Percentiles rank a stretch among this genome's conserved stretches.
Conservation (phyloP, 805 yeast genomes). For the Starmerella apicola region DNA sequence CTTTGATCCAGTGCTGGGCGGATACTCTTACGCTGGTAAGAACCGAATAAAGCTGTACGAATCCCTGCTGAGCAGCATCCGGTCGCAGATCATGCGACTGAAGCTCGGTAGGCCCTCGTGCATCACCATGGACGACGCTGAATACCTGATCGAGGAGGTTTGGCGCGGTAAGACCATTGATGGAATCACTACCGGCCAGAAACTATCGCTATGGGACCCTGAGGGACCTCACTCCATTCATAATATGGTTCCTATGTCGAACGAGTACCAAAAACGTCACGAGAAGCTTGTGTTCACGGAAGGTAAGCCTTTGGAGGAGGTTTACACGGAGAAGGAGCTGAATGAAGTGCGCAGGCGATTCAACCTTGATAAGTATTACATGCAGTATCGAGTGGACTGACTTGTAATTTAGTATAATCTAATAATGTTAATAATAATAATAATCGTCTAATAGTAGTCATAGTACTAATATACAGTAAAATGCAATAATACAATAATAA, state of each 20-base stretch:
- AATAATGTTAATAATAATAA: neutral
- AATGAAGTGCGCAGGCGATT: constrained; percentile 48
- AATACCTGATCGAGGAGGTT: constrained; percentile 79
- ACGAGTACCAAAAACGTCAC: constrained; percentile 72
- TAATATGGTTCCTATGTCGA: constrained; percentile 77
- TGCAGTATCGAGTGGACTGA: constrained; percentile 36
- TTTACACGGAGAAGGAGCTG: constrained; percentile 50
- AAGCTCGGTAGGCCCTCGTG: constrained; percentile 70
- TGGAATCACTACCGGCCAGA: constrained; percentile 64
- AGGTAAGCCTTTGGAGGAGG: constrained; percentile 46
- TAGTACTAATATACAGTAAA: too few species aligned
- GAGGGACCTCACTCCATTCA: constrained; percentile 48
- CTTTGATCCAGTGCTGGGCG: constrained; percentile 37
- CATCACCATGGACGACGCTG: constrained; percentile 48
- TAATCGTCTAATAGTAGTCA: neutral
- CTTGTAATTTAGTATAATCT: neutral
- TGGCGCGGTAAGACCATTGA: constrained; percentile 88
- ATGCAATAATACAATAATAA: too few species aligned
- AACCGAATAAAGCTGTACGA: constrained; percentile 78
- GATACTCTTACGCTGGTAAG: constrained; percentile 74
- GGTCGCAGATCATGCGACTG: constrained; percentile 75
- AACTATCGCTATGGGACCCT: constrained; percentile 79
- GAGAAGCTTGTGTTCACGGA: constrained; percentile 65
- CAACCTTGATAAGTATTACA: constrained; percentile 62
- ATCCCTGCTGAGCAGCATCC: constrained; percentile 64